A percentile compares a stretch with the other conserved stretches of the same genome.
Conservation (phyloP, 2,329 filamentous ascomycete species). For the Zasmidium angulare region DNA sequence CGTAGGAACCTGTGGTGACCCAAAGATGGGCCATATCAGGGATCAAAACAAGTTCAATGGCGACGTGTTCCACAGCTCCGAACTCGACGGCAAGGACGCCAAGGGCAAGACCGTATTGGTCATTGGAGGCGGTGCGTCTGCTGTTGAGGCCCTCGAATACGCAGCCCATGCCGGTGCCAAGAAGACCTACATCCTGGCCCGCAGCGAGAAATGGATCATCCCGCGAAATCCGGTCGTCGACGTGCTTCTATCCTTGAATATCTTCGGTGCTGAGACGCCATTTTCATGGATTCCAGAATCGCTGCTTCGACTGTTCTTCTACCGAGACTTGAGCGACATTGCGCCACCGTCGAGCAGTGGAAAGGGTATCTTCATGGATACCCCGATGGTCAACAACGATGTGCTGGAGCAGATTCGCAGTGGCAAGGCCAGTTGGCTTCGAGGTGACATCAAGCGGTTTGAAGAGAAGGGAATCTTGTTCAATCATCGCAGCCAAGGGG, state of each 20-base stretch:
- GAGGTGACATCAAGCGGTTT: constrained; percentile 73
- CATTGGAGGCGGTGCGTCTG: constrained; percentile 76
- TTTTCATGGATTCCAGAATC: constrained; percentile 77
- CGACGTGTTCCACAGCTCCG: constrained; percentile 70
- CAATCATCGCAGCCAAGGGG: constrained; percentile 69
- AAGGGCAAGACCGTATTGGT: constrained; percentile 74
- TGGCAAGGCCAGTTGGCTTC: constrained; percentile 74
- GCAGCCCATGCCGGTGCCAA: constrained; percentile 65
- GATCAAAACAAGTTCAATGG: constrained; percentile 73
- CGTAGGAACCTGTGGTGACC: constrained; percentile 76
- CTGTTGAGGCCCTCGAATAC: constrained; percentile 80
- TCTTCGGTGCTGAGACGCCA: constrained; percentile 68
- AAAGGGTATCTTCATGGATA: constrained; percentile 77
- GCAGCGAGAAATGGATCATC: constrained; percentile 42
- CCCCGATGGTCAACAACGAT: constrained; percentile 81
- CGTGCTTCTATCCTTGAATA: constrained; percentile 70
- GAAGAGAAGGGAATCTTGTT: constrained; percentile 65
- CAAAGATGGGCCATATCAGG: constrained; percentile 69
- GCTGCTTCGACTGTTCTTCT: constrained; percentile 75
- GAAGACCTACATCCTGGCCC: constrained; percentile 70
- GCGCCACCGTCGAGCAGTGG: constrained; percentile 56
- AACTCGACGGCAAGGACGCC: constrained; percentile 70
- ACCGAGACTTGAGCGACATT: constrained; percentile 74
- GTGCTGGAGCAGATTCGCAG: constrained; percentile 72
- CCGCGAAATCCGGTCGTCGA: constrained; percentile 76